Base-by-base conservation (phyloP, 2,329 filamentous ascomycete genomes). In the Calonectria multiphialidica region DNA sequence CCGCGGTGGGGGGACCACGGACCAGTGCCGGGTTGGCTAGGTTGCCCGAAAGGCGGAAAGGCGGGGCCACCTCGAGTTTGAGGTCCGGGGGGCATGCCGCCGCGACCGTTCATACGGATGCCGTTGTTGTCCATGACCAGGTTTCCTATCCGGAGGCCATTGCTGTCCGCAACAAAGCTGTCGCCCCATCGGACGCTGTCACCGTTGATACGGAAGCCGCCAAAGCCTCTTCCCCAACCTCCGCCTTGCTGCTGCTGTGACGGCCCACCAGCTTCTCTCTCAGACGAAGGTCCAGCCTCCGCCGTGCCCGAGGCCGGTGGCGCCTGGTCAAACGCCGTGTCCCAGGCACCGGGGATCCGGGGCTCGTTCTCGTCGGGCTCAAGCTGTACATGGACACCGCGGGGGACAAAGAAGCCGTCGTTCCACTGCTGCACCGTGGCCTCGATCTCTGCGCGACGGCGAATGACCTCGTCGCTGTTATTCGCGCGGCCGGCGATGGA, bases 341-440 rank as follows among this genome's bases (percentile, higher is more conserved):
- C 73, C 79, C 79, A 81, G 15, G 68, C 74, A 13, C 80, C 80
- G 4, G 80, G 79, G 70, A 80, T 79, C 16, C 72, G 76, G 18
- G 70, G 72, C 21, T 74, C 77, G 12, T 76, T 75, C 5, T 59
- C 63, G 1, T 2, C 21, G 3, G 74, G 75, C 23, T 80, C 72
- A 5, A 87, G 76, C 1, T 77, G 80, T 47, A 91, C 83, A 2
- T 76, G 80, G 12, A 91, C 81, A 16, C 87, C 87, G 13, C 90
- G 83, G 2, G 87, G 88, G 1, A 76, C 81, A 70, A 91, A 92
- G 80, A 91, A 91, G 5, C 86, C 85, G 3, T 85, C 83, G 74
- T 92, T 91, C 90, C 90, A 92, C 75, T 90, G 87, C 55, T 82
- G 78, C 1, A 89, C 82, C 0, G 86, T 87, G 1, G 81, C 80